Percentiles rank a stretch among this genome's conserved stretches.
These are phyloP conservation scores for Eragrostis nindensis DNA, from an alignment of 176 grass and related monocot genomes.

Conservation along the genomic window DNA sequence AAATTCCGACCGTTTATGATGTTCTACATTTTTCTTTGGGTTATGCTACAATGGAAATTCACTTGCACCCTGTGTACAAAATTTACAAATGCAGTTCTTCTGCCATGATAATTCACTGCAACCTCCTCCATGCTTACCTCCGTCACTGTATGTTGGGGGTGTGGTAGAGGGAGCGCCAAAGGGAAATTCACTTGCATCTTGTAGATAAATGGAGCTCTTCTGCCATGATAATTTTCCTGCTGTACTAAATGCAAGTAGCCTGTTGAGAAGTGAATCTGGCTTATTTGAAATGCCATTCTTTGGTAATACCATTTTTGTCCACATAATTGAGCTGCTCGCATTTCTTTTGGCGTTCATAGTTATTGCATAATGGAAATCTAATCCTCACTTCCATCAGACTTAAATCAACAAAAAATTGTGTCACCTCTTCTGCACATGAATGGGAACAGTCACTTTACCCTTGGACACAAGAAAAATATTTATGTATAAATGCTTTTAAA, in stretches of 20 bases:
- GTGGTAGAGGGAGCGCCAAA: neutral
- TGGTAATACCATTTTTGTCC: neutral
- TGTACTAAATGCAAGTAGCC: neutral
- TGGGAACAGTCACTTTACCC: neutral
- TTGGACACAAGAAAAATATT: neutral
- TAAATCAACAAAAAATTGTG: neutral
- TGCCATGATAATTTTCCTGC: neutral
- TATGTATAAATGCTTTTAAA: neutral
- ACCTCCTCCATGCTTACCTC: too few relatives aligned
- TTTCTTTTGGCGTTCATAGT: neutral
- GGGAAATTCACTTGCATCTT: neutral
- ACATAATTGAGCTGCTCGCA: neutral
- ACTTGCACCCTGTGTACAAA: neutral
- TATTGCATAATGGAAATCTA: neutral
- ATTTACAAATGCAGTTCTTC: slow-evolving; percentile 2
- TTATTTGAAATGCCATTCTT: neutral
- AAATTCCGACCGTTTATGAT: neutral
- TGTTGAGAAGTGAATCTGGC: neutral
- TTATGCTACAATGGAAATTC: neutral
- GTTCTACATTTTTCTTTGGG: neutral
- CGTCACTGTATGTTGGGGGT: neutral
- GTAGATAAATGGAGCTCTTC: slow-evolving; percentile 3
- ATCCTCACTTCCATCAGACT: neutral
- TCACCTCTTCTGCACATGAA: neutral
- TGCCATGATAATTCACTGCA: neutral